Conservation (phyloP, 129 eudicot species). For the Smallanthus sonchifolius region DNA sequence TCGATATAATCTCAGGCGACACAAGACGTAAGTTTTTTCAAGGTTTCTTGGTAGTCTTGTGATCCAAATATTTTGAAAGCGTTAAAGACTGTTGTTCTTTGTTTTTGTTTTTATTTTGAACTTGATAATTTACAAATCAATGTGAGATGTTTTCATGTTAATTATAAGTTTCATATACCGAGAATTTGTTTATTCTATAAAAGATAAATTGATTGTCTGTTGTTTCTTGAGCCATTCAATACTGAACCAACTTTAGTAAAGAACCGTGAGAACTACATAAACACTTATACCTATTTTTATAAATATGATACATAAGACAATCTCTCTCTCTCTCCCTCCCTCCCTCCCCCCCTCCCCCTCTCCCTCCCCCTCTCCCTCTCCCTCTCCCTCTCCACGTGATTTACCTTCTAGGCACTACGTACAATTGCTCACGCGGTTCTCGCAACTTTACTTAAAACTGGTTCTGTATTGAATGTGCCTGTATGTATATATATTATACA, state of each 20-base stretch:
- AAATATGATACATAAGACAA: not conserved
- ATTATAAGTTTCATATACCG: not conserved
- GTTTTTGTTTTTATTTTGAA: not conserved
- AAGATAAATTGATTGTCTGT: not conserved
- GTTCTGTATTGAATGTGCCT: not conserved
- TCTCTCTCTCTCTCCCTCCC: too few relatives aligned
- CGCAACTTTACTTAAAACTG: not conserved
- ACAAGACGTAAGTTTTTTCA: constrained; percentile 57
- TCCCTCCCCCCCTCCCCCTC: too few relatives aligned
- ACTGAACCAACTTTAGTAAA: not conserved
- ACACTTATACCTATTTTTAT: not conserved
- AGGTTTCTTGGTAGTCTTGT: not conserved
- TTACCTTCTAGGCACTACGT: not conserved
- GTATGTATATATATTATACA: not conserved
- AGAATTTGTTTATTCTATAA: not conserved
- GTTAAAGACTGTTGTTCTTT: not conserved
- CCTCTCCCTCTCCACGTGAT: too few relatives aligned
- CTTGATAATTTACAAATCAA: not conserved
- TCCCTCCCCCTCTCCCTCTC: too few relatives aligned
- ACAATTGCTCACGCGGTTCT: not conserved
- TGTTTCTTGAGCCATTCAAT: not conserved
- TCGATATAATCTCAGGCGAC: constrained; percentile 87
- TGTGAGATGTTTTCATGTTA: not conserved
- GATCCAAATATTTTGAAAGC: not conserved
- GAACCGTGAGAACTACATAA: not conserved